Percentiles rank a stretch among this genome's conserved stretches.
Conservation (phyloP, 345 rosid species). For the Aquilaria yunnanensis region DNA sequence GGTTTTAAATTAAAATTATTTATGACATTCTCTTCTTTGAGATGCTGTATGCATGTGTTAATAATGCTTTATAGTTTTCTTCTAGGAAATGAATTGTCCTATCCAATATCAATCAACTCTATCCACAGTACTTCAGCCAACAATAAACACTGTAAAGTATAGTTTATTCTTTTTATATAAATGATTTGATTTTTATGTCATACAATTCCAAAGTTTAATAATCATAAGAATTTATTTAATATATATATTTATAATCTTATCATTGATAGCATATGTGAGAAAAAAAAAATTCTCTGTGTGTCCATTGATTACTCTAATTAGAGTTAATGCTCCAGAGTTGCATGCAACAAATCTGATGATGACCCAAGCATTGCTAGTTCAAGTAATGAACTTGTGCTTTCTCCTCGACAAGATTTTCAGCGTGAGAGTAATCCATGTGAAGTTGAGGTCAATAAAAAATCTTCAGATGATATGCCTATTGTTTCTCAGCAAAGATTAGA, state of each 20-base stretch:
- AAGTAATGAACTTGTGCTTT: slow-evolving; percentile 31
- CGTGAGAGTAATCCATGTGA: slow-evolving; percentile 30
- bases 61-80: slow-evolving; percentile 18
- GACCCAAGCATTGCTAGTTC: slow-evolving; percentile 58
- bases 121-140: slow-evolving; percentile 29
- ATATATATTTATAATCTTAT: too few relatives aligned
- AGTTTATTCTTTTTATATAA: slow-evolving; percentile 13
- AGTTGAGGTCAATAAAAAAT: slow-evolving; percentile 39
- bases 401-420: slow-evolving; percentile 32
- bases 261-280: too few relatives aligned
- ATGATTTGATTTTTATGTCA: neutral
- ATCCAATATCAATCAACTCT: slow-evolving; percentile 25
- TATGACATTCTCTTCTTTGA: neutral
- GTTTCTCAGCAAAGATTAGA: slow-evolving; percentile 35
- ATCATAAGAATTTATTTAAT: too few relatives aligned
- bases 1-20: slow-evolving; percentile 9
- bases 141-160: slow-evolving; percentile 41
- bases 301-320: too few relatives aligned
- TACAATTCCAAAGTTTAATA: neutral
- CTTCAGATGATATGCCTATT: slow-evolving; percentile 27
- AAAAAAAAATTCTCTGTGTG: too few relatives aligned
- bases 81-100: slow-evolving; percentile 48
- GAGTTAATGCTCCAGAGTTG: slow-evolving; percentile 25
- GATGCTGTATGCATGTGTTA: slow-evolving; percentile 12
- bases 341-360: slow-evolving; percentile 62